Base-by-base conservation (phyloP, 2,329 filamentous ascomycete genomes). In the Gyromitra esculenta region DNA sequence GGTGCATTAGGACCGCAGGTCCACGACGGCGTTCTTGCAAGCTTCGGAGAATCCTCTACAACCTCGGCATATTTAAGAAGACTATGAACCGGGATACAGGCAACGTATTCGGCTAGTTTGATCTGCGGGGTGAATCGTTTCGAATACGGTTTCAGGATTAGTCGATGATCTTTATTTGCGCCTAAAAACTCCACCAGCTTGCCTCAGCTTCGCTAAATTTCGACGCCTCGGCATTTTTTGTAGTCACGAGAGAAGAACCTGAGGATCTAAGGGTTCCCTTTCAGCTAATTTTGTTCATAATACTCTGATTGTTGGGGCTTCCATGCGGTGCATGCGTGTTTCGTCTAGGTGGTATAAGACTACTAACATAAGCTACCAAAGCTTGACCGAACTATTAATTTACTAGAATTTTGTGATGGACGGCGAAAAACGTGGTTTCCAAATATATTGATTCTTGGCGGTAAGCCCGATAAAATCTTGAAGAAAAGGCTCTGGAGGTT, bases 11-110 rank as follows among this genome's bases (percentile, higher is more conserved):
- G 18, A 18, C 25, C 25, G 4, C 25, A 31, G 2, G 25, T 2
- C 25, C 25, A 31, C 2, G 25, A 31, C 2, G 25, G 25, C 2
- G 25, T 31, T 31, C 25, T 31, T 31, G 25, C 25, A 31, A 31
- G 25, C 1, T 31, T 31, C 25, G 25, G 25, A 31, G n/a, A 21
- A 21, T 52, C 48, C n/a, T 8, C 18, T 9, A 18, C 18, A 41
- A n/a, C 65, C 65, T 68, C 65, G 65, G 65, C 65, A 45, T 43
- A 35, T 45, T n/a, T 31, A 15, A 21, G n/a, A 37, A 39, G 6
- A 45, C 43, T 45, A 45, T 45, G 15, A 45, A 21, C n/a, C 43
- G 50, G 37, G 48, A 57, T 59, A 45, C 25, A 45, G 18, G n/a
- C 7, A 59, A 41, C 39, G 48, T 31, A 59, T 69, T n/a, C 39